Evolutionary conservation across 2,329 filamentous ascomycete genomes (phyloP).

Genomic region (Blumeria graminis): DNA sequence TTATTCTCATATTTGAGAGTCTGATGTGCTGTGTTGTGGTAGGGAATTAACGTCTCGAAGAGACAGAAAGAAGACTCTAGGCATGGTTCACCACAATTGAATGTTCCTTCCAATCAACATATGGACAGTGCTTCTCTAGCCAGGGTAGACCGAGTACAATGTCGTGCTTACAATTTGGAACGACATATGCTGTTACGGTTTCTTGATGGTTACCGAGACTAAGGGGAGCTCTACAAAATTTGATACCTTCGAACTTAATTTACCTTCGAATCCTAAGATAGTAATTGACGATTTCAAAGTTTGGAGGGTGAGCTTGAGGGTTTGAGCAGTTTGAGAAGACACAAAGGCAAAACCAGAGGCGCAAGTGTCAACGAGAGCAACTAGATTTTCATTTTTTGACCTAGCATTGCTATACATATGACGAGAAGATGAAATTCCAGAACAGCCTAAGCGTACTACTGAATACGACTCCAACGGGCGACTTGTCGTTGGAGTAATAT

Average conservation of each 20-base stretch:
- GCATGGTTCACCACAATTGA: not conserved
- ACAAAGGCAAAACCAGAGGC: not conserved
- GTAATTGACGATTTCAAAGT: not conserved
- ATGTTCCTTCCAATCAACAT: too few species aligned
- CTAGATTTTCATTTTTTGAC: not conserved
- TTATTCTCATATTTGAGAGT: not conserved
- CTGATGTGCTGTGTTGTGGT: not conserved
- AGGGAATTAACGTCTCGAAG: not conserved
- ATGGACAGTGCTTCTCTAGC: too few species aligned
- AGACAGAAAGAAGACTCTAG: not conserved
- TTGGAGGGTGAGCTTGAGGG: not conserved
- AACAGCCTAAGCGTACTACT: not conserved
- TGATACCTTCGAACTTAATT: not conserved
- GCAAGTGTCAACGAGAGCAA: not conserved
- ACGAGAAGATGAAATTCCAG: not conserved
- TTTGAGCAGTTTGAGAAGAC: not conserved
- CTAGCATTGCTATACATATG: not conserved
- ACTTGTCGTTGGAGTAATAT: not conserved
- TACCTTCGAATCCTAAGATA: not conserved
- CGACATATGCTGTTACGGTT: not conserved
- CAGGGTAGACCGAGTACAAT: not conserved
- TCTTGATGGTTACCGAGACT: not conserved
- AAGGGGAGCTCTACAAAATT: not conserved
- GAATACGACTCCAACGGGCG: not conserved
- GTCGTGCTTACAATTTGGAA: not conserved